These are phyloP conservation scores for Withania somnifera DNA, from an alignment of 305 asterid species.

Conservation along the genomic window DNA sequence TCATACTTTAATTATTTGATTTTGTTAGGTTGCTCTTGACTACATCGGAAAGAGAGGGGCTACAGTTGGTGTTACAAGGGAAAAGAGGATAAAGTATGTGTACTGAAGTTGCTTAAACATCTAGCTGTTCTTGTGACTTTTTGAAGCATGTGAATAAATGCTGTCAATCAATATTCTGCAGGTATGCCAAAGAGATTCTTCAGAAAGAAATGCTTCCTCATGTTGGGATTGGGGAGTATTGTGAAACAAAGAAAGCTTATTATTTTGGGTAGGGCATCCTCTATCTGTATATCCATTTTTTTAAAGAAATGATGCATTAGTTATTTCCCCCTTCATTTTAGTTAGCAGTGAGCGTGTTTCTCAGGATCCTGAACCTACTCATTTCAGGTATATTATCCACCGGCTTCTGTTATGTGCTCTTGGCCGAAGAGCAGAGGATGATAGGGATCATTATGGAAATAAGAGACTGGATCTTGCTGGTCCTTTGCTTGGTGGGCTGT, in stretches of 20 bases:
- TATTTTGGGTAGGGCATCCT: constrained; percentile 64
- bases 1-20: neutral
- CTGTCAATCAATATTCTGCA: constrained; percentile 15
- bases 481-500: constrained; percentile 90
- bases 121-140: neutral
- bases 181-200: constrained; percentile 94
- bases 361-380: neutral
- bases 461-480: constrained; percentile 98
- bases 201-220: constrained; percentile 99
- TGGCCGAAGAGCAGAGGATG: constrained; percentile 95
- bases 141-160: neutral
- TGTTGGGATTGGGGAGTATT: constrained; percentile 86
- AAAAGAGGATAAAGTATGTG: constrained; percentile 88
- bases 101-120: neutral
- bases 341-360: constrained; percentile 7
- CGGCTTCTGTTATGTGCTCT: constrained; percentile 89
- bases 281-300: neutral
- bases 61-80: constrained; percentile 91
- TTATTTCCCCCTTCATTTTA: neutral
- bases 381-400: constrained; percentile 71
- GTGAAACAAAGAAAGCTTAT: constrained; percentile 95
- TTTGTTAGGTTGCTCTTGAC: constrained; percentile 82
- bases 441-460: constrained; percentile 96
- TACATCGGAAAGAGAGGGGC: constrained; percentile 98
- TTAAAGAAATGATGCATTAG: neutral